Base-by-base conservation (phyloP, 2,329 filamentous ascomycete species). In the Ceratocystis albifundus region DNA sequence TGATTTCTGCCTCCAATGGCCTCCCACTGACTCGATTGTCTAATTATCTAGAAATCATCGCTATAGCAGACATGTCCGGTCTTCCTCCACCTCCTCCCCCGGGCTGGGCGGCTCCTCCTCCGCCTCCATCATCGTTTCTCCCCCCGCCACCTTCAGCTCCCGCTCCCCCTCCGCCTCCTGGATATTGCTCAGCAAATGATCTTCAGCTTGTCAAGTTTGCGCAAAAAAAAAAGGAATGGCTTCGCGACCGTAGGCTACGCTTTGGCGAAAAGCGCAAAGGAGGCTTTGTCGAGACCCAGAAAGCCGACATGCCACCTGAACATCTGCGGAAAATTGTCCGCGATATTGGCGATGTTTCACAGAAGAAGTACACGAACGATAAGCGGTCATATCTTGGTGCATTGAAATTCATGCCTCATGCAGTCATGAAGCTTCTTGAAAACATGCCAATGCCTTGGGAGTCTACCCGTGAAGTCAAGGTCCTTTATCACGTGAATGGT, bases 361-460 rank as follows among this genome's bases (percentile, higher is more conserved):
- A 99, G 77, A 97, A 96, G 80, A 97, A 96, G 76, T 99, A 96
- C 80, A 96, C 90, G 71, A 96, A 88, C 74, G 94, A 99, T 79
- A 99, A 99, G 82, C 85, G 94, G 71, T 96, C 92, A 77, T 99
- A 99, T 76, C 82, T 99, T 61, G 95, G 95, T 69, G 94, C 95
- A 44, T 78, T 99, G 69, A 99, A 99, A 78, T 99, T 96, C 78
- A 99, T 99, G 94, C 94, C 94, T 0, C 94, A 99, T 74, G 94
- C 94, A 4, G 94, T 99, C 10, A 78, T 99, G 78, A 99, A 99
- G 80, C 82, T 99, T 28, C 77, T 99, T 66, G 94, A 99, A 79
- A 99, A 99, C 73, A 99, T 99, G 94, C 94, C 94, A 3, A 99
- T 99, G 94, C 94, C 94, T 0, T 99, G 94, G 94, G 94, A 99